Evolutionary conservation across 495 filamentous ascomycete species (phyloP).

Genomic region (Penicillium lividum): DNA sequence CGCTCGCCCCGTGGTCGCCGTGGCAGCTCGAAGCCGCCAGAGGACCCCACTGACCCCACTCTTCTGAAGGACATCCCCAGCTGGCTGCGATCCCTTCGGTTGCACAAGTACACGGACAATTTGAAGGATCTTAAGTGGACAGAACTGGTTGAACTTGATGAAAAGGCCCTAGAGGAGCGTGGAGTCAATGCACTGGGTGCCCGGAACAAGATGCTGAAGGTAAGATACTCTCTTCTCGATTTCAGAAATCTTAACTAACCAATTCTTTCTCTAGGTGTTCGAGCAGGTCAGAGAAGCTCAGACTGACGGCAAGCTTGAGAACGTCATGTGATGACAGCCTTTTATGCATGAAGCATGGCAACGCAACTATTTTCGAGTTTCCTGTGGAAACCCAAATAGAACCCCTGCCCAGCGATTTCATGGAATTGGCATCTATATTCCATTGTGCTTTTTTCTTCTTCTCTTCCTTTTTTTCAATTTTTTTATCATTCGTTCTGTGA

Average conservation of each 20-base stretch:
- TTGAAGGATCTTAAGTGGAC: slow-evolving; percentile 96
- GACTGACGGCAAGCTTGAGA: slow-evolving; percentile 64
- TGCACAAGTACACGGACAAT: slow-evolving; percentile 99
- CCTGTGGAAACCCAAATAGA: slow-evolving; percentile 5
- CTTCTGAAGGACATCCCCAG: slow-evolving; percentile 93
- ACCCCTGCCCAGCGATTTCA: slow-evolving; percentile 23
- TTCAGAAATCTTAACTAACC: slow-evolving; percentile 2
- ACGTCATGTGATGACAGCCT: slow-evolving; percentile 28
- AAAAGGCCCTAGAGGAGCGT: slow-evolving; percentile 88
- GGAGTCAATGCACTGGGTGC: slow-evolving; percentile 96
- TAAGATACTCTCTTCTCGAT: slow-evolving; percentile 33
- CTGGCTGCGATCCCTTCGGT: slow-evolving; percentile 90
- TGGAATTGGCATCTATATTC: slow-evolving; percentile 20
- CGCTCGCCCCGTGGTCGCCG: slow-evolving; percentile 89
- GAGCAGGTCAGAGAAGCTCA: slow-evolving; percentile 88
- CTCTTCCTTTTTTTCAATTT: slow-evolving; percentile 12
- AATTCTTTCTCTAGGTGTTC: slow-evolving; percentile 60
- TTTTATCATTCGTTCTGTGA: slow-evolving; percentile 37
- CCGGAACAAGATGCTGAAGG: slow-evolving; percentile 97
- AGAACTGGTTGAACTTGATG: slow-evolving; percentile 88
- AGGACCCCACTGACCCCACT: slow-evolving; percentile 90
- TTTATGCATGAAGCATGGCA: slow-evolving; percentile 21
- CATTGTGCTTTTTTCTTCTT: slow-evolving; percentile 19
- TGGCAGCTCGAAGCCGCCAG: slow-evolving; percentile 94
- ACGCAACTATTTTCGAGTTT: slow-evolving; percentile 6